Base-by-base conservation (phyloP, 176 grass and related monocot species). In the Eleusine coracana region DNA sequence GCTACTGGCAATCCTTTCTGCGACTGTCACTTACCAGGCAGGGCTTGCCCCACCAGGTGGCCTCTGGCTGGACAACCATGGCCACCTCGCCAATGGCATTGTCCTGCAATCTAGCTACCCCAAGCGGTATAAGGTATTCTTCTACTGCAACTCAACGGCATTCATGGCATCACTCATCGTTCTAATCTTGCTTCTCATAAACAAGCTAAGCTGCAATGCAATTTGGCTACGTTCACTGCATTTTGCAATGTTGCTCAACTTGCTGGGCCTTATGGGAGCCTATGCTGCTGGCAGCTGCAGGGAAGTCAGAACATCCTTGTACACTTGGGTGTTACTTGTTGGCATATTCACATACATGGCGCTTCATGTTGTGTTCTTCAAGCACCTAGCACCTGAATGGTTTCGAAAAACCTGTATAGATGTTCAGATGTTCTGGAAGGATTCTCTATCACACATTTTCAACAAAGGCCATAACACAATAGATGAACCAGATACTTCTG, bases 41-140 rank as follows among this genome's bases (percentile, higher is more conserved):
- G 90, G 90, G 9, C 83, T 92, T 5, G 77, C 72, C 37, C 90
- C 83, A 27, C 90, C 87, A 28, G 90, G 90, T 0, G 90, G 90
- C 34, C 73, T 92, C 31, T 92, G 83, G 90, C 87, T 75, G 66
- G 90, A 92, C 34, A 86, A 89, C 64, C 9, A 81, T 11, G 48
- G 40, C 56, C 87, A 89, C 56, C 21, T 69, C 5, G 90, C 90
- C 25, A 79, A 83, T 65, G 50, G 51, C 34, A 75, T 76, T 70
- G 49, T 89, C 36, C 59, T 88, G 25, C 59, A 66, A 72, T 70
- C 60, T 45, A 83, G 17, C 49, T 88, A 88, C 18, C 58, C 45
- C 0, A 70, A 78, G 36, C 11, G 86, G 46, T 88, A 88, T 17
- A 65, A 78, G 34, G 74, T 88, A 40, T 88, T 88, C 86, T 83